Base-by-base conservation (phyloP, 192 early-diverging fungal species). In the Rhizophagus clarus region DNA sequence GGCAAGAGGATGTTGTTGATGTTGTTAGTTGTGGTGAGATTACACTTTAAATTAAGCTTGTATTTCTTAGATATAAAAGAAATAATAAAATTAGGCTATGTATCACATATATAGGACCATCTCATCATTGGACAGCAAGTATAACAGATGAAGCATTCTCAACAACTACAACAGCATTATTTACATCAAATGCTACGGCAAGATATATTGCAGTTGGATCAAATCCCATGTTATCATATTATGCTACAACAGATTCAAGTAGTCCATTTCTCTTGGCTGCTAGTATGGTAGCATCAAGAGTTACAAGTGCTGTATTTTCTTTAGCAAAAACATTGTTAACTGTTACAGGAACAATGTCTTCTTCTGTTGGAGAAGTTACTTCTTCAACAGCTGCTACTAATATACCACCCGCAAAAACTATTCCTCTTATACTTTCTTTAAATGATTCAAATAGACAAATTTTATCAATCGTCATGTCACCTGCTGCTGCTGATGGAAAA, bases 291-390 rank as follows among this genome's bases (percentile, higher is more conserved):
- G 89, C 87, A 1, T 86, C 84, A 15, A 80, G 83, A 22, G 87
- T 91, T 0, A 81, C 86, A 3, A 88, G 77, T 60, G 89, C 92
- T 0, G 91, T 94, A 0, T 90, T 91, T 80, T 92, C 91, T 2
- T 88, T 91, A 77, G 93, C 93, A 20, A 91, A 92, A 66, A 90
- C 92, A 62, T 88, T 89, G 80, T 92, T 89, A 91, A 82, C 80
- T 20, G 81, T 72, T n/a, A 68, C 77, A 5, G 69, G 82, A 3
- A 81, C 84, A 1, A 49, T 82, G 15, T 34, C 80, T 56, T 56
- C 51, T 17, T 15, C 51, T 17, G 6, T 4, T 56, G 51, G 20
- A 56, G 51, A 56, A 1, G 51, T 56, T 56, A 22, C 51, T 56
- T 20, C 49, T 1, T 56, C 49, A 20, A 63, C 72, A 81, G 4